phyloP scores from a whole-genome alignment of 371 early-diverging fungal species.

The Rhizomucor miehei region DNA sequence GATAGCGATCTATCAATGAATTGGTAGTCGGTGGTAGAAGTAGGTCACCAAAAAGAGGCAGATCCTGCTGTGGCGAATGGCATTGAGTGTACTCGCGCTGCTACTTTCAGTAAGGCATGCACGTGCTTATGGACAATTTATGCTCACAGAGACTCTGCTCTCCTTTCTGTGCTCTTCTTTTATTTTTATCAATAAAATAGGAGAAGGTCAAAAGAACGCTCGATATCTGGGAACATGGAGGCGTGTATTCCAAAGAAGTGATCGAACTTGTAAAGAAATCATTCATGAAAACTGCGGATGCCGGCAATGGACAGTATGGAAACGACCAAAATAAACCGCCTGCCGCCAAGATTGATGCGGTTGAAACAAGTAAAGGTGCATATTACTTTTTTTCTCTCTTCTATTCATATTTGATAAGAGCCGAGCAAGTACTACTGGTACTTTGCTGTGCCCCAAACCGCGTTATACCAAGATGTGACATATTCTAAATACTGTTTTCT shows the following conservation, averaged over 20 bases:
- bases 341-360: constrained; percentile 12
- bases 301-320: constrained; percentile 5
- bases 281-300: constrained; percentile 23
- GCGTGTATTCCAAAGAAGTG: constrained; percentile 39
- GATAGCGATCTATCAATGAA: too few relatives aligned
- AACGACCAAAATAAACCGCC: constrained; percentile 22
- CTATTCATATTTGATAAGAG: constrained; percentile 1
- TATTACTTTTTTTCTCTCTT: constrained; percentile 6
- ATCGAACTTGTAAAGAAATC: constrained; percentile 35
- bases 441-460: neutral
- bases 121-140: neutral
- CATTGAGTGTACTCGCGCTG: too few relatives aligned
- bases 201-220: constrained; percentile 51
- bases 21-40: too few relatives aligned
- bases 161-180: neutral
- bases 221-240: constrained; percentile 51
- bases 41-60: too few relatives aligned
- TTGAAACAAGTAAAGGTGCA: constrained; percentile 17
- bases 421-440: neutral
- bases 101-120: too few relatives aligned
- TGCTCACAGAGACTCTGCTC: too few relatives aligned
- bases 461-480: too few relatives aligned
- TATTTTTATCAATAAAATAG: constrained; percentile 34
- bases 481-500: constrained; percentile 3
- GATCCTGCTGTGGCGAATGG: too few relatives aligned